Evolutionary conservation across 2,329 filamentous ascomycete species (phyloP), one percentile per base, ranked within the genome.

Genomic region (Phialocephala sp.): DNA sequence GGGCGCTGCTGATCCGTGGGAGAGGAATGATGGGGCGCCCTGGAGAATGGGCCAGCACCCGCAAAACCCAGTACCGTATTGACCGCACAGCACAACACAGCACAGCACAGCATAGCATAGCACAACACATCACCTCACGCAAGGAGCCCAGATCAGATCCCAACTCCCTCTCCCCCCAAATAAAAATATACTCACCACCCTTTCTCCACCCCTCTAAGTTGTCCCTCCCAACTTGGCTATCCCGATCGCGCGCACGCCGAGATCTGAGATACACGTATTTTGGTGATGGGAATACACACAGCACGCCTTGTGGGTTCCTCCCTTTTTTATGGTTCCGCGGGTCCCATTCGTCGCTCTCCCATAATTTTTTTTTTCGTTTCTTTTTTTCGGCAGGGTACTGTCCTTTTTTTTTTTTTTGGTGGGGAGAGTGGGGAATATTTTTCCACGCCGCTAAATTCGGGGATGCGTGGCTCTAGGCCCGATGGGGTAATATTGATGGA

Each of bases 391-490:
- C 20, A 18, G 41, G 11, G 14, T 43, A 3, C 27, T 6, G 6
- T 32, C 27, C 20, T 27, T 22, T 47, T 47, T 50, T 50, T 27
- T 22, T 47, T 47, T 50, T 50, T 14, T 27, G 22, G 45, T 50
- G 45, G 45, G 22, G 45, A 50, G 45, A 27, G 45, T 50, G 45
- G 45, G 45, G 45, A 50, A 50, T 50, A 24, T 20, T 27, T 27
- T 11, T 50, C 20, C 6, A 3, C 27, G 27, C 27, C 27, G 27
- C 27, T 32, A 32, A 32, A 32, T 32, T 32, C 3, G 27, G 27
- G 27, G 41, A 2, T 15, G 8, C 4, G n/a, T 1, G 15, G 41
- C 8, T 18, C 37, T 43, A 50, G 45, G 8, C 45, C 6, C 1
- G 11, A 50, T 22, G 22, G 45, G 22, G 45, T 50, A 50, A 24